Conservation (phyloP, 768 basidiomycete species). For the Tricholoma furcatifolium region DNA sequence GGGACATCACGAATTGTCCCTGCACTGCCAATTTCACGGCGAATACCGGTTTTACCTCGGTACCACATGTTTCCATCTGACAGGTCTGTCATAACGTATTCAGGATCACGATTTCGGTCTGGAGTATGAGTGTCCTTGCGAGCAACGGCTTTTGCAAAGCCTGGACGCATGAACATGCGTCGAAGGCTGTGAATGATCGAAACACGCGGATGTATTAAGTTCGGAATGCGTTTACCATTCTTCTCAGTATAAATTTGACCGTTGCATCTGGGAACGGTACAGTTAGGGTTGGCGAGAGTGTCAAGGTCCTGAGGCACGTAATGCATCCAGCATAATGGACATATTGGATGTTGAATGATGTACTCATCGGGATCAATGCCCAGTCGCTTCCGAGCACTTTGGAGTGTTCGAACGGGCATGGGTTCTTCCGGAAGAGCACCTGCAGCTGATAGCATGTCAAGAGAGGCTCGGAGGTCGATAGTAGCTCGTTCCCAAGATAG, state of each 20-base stretch:
- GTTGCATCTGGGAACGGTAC: too few relatives aligned
- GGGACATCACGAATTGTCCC: neutral
- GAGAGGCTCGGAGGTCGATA: neutral
- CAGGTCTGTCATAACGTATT: neutral
- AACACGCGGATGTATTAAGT: too few relatives aligned
- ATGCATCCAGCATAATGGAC: too few relatives aligned
- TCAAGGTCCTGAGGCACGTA: too few relatives aligned
- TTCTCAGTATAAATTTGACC: too few relatives aligned
- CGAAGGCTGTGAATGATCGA: neutral
- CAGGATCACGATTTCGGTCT: neutral
- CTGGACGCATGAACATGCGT: neutral
- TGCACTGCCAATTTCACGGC: neutral
- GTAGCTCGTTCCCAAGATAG: neutral
- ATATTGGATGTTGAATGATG: too few relatives aligned
- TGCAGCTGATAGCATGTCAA: neutral
- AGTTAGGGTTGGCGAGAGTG: too few relatives aligned
- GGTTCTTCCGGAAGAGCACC: neutral
- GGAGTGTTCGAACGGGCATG: neutral
- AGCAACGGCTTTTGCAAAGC: neutral
- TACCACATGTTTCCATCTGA: neutral
- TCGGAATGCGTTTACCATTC: too few relatives aligned
- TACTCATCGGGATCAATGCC: neutral
- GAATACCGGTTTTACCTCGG: neutral
- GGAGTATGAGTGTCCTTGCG: neutral
- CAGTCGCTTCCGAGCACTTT: neutral